phyloP scores from a whole-genome alignment of 768 basidiomycete genomes.

The Mycena galericulata region DNA sequence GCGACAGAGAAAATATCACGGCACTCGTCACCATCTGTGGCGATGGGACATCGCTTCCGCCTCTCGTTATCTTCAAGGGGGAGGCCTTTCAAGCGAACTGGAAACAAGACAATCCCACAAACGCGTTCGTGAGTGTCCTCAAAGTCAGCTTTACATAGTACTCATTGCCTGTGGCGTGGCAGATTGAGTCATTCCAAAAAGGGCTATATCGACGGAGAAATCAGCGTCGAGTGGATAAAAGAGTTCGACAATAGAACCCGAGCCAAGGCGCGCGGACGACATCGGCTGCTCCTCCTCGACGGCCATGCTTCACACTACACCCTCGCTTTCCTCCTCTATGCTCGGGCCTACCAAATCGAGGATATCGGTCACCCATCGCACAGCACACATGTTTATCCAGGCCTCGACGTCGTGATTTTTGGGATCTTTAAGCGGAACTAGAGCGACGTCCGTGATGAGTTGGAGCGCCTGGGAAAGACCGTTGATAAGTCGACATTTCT shows the following conservation, averaged over 20 bases:
- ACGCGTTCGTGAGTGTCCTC: neutral
- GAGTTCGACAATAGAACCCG: constrained; percentile 47
- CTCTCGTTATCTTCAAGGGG: constrained; percentile 27
- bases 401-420: constrained; percentile 47
- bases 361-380: constrained; percentile 54
- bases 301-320: constrained; percentile 12
- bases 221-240: constrained; percentile 51
- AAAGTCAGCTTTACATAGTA: neutral
- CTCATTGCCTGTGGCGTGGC: neutral
- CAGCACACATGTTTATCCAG: constrained; percentile 49
- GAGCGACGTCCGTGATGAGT: constrained; percentile 34
- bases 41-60: neutral
- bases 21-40: constrained; percentile 17
- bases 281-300: neutral
- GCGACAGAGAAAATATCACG: constrained; percentile 16
- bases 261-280: constrained; percentile 26
- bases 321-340: neutral
- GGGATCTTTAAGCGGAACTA: constrained; percentile 41
- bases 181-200: constrained; percentile 43
- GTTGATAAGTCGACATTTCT: constrained; percentile 45
- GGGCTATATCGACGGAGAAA: constrained; percentile 51
- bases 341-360: constrained; percentile 35
- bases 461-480: constrained; percentile 5
- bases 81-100: constrained; percentile 4
- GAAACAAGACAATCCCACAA: neutral